phyloP scores from a whole-genome alignment of 2,329 filamentous ascomycete species.

The Thermothelomyces thermophilus region DNA sequence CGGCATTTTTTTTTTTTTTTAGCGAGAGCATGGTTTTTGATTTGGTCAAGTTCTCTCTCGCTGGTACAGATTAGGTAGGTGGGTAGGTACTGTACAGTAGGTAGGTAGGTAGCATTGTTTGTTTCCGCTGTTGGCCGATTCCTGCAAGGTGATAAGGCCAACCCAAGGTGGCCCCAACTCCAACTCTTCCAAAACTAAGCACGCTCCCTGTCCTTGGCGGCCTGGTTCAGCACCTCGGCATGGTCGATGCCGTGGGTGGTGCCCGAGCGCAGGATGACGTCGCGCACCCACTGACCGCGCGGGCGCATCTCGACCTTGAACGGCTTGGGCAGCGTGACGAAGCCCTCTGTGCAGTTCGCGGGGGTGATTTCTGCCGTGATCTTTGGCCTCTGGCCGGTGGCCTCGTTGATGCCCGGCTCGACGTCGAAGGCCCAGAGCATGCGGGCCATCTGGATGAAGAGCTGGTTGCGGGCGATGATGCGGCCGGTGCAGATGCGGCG shows the following conservation, averaged over 20 bases:
- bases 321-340: conserved; percentile 26
- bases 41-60: too few species aligned
- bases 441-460: conserved; percentile 37
- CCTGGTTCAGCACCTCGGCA: too few species aligned
- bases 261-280: conserved; percentile 19
- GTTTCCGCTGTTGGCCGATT: too few species aligned
- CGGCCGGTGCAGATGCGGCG: conserved; percentile 37
- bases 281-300: conserved; percentile 27
- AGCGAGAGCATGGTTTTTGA: too few species aligned
- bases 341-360: conserved; percentile 25
- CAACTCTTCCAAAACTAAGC: too few species aligned
- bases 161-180: too few species aligned
- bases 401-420: conserved; percentile 25
- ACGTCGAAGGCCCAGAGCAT: conserved; percentile 46
- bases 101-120: too few species aligned
- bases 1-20: too few species aligned
- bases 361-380: conserved; percentile 21
- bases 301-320: conserved; percentile 28
- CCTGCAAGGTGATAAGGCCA: too few species aligned
- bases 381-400: conserved; percentile 10
- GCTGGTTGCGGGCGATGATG: conserved; percentile 42
- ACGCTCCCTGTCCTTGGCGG: too few species aligned
- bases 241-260: not conserved
- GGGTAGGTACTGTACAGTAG: too few species aligned
- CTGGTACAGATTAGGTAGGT: too few species aligned